A percentile compares a stretch with the other conserved stretches of the same genome.
These are phyloP conservation scores for Pichia kluyveri DNA, from an alignment of 805 yeast genomes.

Conservation along the genomic window DNA sequence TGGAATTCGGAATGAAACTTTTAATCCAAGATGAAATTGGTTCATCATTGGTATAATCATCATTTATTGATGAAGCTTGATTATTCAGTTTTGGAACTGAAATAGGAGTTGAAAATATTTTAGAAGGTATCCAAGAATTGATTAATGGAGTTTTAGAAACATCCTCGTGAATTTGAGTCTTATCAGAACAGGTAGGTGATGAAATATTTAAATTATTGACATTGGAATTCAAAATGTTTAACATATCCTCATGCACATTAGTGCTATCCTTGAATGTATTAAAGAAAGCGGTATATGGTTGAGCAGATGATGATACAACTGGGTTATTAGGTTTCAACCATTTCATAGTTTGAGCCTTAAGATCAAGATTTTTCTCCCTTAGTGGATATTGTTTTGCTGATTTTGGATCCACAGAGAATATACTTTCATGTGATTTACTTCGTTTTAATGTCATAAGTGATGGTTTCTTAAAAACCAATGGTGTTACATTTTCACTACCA, in stretches of 20 bases:
- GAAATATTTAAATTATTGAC: constrained; percentile 1
- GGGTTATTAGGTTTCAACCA: constrained; percentile 24
- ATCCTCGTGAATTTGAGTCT: not conserved
- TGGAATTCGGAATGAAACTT: constrained; percentile 23
- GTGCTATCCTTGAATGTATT: not conserved
- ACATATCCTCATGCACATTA: constrained; percentile 11
- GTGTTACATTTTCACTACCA: constrained; percentile 18
- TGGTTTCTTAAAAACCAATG: constrained; percentile 11
- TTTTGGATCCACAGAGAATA: constrained; percentile 12
- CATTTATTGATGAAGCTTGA: not conserved
- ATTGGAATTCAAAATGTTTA: constrained; percentile 8
- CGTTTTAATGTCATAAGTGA: constrained; percentile 9
- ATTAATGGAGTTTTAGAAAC: not conserved
- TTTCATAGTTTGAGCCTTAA: constrained; percentile 24
- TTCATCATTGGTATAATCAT: not conserved
- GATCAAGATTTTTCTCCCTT: constrained; percentile 10
- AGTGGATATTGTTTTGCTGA: not conserved
- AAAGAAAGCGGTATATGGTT: not conserved
- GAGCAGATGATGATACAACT: constrained; percentile 10
- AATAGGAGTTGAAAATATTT: constrained; percentile 4
- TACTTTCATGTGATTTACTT: constrained; percentile 24
- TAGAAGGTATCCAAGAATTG: constrained; percentile 1
- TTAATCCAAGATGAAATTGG: constrained; percentile 18
- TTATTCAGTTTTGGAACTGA: not conserved
- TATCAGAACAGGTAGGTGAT: not conserved